phyloP scores from a whole-genome alignment of 2,329 filamentous ascomycete species.

The Ambrosiella cleistominuta region DNA sequence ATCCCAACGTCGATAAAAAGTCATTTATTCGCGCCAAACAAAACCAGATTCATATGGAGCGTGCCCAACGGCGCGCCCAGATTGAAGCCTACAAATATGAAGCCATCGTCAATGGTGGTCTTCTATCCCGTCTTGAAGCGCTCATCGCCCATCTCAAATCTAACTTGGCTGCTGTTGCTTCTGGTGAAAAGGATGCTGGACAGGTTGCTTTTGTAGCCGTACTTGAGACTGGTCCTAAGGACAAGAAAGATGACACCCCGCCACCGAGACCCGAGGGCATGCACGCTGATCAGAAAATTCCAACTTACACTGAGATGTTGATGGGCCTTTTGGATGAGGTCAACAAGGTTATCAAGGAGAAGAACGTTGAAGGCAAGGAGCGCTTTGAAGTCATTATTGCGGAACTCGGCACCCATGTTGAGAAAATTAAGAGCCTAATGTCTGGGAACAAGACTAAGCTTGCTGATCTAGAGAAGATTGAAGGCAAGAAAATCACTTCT shows the following conservation, averaged over 20 bases:
- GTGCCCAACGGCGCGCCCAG: constrained; percentile 66
- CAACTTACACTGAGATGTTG: constrained; percentile 94
- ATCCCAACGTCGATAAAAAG: constrained; percentile 95
- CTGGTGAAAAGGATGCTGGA: constrained; percentile 45
- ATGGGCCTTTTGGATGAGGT: constrained; percentile 88
- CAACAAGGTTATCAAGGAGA: constrained; percentile 66
- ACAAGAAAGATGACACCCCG: constrained; percentile 57
- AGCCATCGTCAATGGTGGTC: constrained; percentile 77
- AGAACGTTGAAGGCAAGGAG: constrained; percentile 43
- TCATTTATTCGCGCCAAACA: constrained; percentile 98
- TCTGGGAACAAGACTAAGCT: constrained; percentile 57
- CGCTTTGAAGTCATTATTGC: constrained; percentile 59
- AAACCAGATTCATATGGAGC: constrained; percentile 86
- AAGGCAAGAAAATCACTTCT: constrained; percentile 81
- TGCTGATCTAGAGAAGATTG: constrained; percentile 66
- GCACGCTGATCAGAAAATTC: constrained; percentile 51
- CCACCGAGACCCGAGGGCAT: constrained; percentile 62
- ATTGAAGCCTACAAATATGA: constrained; percentile 90
- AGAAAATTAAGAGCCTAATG: constrained; percentile 64
- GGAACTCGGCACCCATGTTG: constrained; percentile 59
- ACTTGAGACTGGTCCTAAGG: constrained; percentile 55
- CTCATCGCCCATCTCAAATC: constrained; percentile 59
- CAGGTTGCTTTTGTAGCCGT: constrained; percentile 79
- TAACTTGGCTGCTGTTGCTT: constrained; percentile 40
- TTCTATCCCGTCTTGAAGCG: constrained; percentile 65